Evolutionary conservation across 306 rosid genomes (phyloP).

Genomic region (Dalbergia cultrata): DNA sequence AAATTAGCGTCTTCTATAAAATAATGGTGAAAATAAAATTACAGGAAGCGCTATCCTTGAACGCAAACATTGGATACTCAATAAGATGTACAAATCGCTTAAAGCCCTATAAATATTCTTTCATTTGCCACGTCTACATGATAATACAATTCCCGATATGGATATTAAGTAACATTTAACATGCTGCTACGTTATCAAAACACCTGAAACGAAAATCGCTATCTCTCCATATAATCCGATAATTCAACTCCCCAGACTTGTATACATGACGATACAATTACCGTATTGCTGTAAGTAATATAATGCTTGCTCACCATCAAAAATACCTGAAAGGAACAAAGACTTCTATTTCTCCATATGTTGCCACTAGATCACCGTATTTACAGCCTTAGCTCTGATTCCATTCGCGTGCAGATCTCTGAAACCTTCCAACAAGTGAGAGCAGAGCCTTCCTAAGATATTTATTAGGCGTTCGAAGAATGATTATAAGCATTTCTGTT

Average conservation of each 20-base stretch:
- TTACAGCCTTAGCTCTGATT: background rate
- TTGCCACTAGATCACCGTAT: background rate
- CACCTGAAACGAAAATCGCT: background rate
- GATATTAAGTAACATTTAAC: background rate
- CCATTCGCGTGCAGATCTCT: background rate
- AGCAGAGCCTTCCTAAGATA: slow-evolving; percentile 15
- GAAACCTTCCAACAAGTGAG: too few relatives aligned
- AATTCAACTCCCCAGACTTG: too few relatives aligned
- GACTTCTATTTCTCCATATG: background rate
- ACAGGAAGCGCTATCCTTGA: background rate
- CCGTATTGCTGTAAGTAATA: too few relatives aligned
- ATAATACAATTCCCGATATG: background rate
- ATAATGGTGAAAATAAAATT: background rate
- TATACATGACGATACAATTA: too few relatives aligned
- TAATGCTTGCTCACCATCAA: too few relatives aligned
- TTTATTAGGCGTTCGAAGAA: slow-evolving; percentile 42
- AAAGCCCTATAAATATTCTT: background rate
- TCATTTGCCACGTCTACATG: slow-evolving; percentile 8
- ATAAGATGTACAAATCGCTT: background rate
- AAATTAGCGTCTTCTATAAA: background rate
- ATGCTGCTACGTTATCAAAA: background rate
- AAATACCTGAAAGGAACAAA: background rate
- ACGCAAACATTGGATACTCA: background rate
- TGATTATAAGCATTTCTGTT: slow-evolving; percentile 43
- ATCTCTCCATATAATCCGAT: too few relatives aligned